phyloP scores from a whole-genome alignment of 768 basidiomycete species.

The Clavaria fumosa region DNA sequence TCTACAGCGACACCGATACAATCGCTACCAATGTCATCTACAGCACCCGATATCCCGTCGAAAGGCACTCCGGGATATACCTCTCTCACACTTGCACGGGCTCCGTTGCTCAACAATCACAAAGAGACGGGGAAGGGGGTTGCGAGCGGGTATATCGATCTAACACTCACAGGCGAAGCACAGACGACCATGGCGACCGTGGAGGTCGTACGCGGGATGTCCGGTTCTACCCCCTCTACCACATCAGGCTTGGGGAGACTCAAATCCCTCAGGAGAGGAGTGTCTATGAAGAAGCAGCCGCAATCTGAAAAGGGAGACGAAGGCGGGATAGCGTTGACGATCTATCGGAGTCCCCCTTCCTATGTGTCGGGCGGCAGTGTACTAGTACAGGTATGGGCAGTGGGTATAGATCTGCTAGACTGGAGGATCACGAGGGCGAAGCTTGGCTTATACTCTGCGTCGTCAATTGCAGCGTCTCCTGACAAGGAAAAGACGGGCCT shows the following conservation, averaged over 20 bases:
- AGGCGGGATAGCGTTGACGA: constrained; percentile 45
- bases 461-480: background rate
- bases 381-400: constrained; percentile 83
- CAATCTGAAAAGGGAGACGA: constrained; percentile 13
- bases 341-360: constrained; percentile 55
- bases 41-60: constrained; percentile 27
- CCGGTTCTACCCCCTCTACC: constrained; percentile 10
- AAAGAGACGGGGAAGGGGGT: constrained; percentile 17
- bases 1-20: no score
- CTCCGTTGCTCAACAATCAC: constrained; percentile 18
- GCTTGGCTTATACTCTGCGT: constrained; percentile 12
- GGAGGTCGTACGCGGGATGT: constrained; percentile 52
- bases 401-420: constrained; percentile 68
- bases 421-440: constrained; percentile 42
- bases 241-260: no score
- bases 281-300: constrained; percentile 6
- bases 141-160: constrained; percentile 43
- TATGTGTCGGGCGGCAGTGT: constrained; percentile 56
- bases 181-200: constrained; percentile 84
- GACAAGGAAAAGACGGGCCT: background rate
- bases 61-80: constrained; percentile 46
- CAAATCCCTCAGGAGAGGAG: constrained; percentile 10
- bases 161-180: constrained; percentile 62
- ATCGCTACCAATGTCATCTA: no score
- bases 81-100: constrained; percentile 36